These are phyloP conservation scores for Plectosphaerella cucumerina DNA, from an alignment of 2,329 filamentous ascomycete genomes.

Conservation along the genomic window DNA sequence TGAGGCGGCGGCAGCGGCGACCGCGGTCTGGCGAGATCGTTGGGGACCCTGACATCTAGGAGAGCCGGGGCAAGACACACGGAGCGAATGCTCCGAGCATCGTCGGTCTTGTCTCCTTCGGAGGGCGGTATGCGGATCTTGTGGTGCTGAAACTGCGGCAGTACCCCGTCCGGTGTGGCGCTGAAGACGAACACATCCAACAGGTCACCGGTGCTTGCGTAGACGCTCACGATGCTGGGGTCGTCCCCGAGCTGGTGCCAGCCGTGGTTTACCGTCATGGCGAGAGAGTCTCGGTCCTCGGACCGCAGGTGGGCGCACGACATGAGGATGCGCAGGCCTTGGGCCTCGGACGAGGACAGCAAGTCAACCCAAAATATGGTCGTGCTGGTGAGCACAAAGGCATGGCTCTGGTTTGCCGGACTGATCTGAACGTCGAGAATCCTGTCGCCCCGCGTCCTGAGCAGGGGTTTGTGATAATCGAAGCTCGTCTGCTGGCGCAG, in stretches of 20 bases:
- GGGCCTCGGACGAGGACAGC: conserved; percentile 6
- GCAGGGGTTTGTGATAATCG: conserved; percentile 15
- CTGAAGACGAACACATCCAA: conserved; percentile 31
- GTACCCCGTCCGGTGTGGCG: conserved; percentile 12
- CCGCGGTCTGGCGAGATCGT: too few relatives aligned
- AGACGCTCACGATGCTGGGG: conserved; percentile 25
- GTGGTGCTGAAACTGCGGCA: conserved; percentile 34
- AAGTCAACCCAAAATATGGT: conserved; percentile 46
- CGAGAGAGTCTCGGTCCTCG: conserved; percentile 30
- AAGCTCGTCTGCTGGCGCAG: conserved; percentile 23
- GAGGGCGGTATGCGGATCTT: conserved; percentile 9
- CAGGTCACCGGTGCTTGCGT: conserved; percentile 24
- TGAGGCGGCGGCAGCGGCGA: neutral
- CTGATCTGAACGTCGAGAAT: conserved; percentile 55
- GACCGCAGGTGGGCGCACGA: conserved; percentile 41
- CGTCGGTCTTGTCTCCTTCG: neutral
- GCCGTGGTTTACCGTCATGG: conserved; percentile 29
- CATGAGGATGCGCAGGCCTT: conserved; percentile 25
- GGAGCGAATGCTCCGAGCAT: conserved; percentile 4
- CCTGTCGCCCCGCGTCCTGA: conserved; percentile 19
- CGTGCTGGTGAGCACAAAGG: conserved; percentile 55
- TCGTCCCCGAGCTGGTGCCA: conserved; percentile 6
- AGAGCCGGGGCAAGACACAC: conserved; percentile 7
- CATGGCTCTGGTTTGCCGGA: conserved; percentile 38
- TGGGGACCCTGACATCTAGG: neutral